Percentiles rank a stretch among this genome's conserved stretches.
These are phyloP conservation scores for Paecilomyces fulvus DNA, from an alignment of 2,329 filamentous ascomycete genomes.

Conservation along the genomic window DNA sequence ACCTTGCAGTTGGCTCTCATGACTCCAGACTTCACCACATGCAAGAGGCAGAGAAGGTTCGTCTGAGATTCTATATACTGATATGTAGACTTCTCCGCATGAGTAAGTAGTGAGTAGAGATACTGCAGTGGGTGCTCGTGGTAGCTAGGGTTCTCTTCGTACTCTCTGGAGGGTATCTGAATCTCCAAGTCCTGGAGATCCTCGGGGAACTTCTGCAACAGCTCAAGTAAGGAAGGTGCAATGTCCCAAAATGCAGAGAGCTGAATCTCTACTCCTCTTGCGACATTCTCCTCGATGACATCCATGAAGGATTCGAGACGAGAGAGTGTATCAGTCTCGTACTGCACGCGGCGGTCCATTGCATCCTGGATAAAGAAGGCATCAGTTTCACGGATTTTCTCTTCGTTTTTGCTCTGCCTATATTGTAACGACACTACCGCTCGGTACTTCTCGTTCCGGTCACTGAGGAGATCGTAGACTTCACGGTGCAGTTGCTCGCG, in stretches of 20 bases:
- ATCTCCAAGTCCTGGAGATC: conserved; percentile 54
- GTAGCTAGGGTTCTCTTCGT: conserved; percentile 78
- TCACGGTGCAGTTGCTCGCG: conserved; percentile 81
- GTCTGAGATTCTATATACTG: conserved; percentile 96
- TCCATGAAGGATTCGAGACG: conserved; percentile 69
- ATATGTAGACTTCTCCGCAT: conserved; percentile 86
- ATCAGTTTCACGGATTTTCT: conserved; percentile 70
- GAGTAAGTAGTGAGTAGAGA: conserved; percentile 72
- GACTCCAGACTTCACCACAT: conserved; percentile 78
- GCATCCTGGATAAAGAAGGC: conserved; percentile 77
- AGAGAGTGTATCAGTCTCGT: conserved; percentile 61
- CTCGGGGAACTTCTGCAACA: conserved; percentile 71
- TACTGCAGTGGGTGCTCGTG: conserved; percentile 78
- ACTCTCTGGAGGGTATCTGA: conserved; percentile 69
- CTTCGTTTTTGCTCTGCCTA: conserved; percentile 60
- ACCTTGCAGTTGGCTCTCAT: conserved; percentile 60
- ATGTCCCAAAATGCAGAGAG: conserved; percentile 97
- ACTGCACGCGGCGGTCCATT: conserved; percentile 60
- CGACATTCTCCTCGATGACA: conserved; percentile 76
- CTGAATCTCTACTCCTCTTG: conserved; percentile 81
- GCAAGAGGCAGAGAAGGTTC: conserved; percentile 79
- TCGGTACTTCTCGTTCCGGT: conserved; percentile 79
- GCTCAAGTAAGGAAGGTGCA: conserved; percentile 67
- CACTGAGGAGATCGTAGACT: conserved; percentile 73
- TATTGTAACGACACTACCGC: conserved; percentile 79